Base-by-base conservation (phyloP, 306 rosid genomes). In the Chamaecrista fasciculata region DNA sequence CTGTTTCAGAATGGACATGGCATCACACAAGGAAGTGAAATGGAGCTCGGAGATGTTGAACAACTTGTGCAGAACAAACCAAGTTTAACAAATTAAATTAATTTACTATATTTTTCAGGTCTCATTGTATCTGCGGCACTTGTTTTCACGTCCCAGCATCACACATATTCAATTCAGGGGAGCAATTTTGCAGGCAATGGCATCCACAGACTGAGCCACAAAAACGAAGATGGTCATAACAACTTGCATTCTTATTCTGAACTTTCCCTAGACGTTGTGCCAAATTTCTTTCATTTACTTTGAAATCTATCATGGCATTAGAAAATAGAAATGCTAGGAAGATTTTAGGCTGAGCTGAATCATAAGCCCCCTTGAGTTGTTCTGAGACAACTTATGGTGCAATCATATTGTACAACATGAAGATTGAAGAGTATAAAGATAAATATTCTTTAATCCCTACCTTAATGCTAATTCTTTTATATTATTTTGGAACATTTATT, bases 41-140 rank as follows among this genome's bases (percentile, higher is more conserved):
- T 78, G 74, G 89, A 86, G 78, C 81, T 87, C 29, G 90, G 78
- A 82, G 95, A 91, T 78, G 90, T 56, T 25, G 87, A 87, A 72
- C 84, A 82, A 39, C 92, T 88, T 70, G 90, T 91, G 83, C 90
- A 81, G 79, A 81, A 66, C 63, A 58, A 78, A 72, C 48, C 78
- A 1, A 31, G 44, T 72, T 48, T 34, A 57, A 66, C 69, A 11
- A 33, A 19, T 26, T 49, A 66, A 49, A 39, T 40, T 61, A 49
- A 62, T 62, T 50, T 29, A 42, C 57, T n/a, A 39, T 36, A 29
- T 28, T 57, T 4, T 29, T 19, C 62, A 40, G 6, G 4, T 43
- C 7, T 36, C 8, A 9, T 25, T 25, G 21, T 40, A 52, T 21
- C 23, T 29, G 21, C 26, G 42, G 31, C 55, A 16, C 14, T 11